These are phyloP conservation scores for Carex cristatella DNA, from an alignment of 176 grass and related monocot species.

Conservation along the genomic window DNA sequence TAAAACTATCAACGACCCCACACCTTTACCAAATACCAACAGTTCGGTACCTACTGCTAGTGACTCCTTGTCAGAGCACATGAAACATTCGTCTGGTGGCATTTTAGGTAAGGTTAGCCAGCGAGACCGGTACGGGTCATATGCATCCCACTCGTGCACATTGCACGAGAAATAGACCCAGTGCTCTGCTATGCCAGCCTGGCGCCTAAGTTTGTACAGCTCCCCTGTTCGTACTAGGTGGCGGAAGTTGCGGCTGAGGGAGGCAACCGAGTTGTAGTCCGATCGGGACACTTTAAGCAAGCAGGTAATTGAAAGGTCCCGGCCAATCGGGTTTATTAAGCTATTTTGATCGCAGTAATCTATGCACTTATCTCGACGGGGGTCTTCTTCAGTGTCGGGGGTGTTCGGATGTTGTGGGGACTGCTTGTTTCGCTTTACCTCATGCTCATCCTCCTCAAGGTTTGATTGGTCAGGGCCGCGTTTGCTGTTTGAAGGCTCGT, in stretches of 20 bases:
- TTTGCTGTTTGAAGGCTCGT: slow-evolving; percentile 46
- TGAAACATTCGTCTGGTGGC: slow-evolving; percentile 83
- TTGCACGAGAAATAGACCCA: slow-evolving; percentile 99
- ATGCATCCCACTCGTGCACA: slow-evolving; percentile 80
- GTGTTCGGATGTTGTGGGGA: slow-evolving; percentile 70
- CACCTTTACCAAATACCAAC: slow-evolving; percentile 70
- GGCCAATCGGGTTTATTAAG: slow-evolving; percentile 64
- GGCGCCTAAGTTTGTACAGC: slow-evolving; percentile 67
- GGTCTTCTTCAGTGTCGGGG: slow-evolving; percentile 53
- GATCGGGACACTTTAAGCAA: slow-evolving; percentile 70
- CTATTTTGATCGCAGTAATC: slow-evolving; percentile 27
- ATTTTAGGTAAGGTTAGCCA: slow-evolving; percentile 88
- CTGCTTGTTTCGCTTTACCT: slow-evolving; percentile 60
- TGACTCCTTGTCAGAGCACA: slow-evolving; percentile 89
- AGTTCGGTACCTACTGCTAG: slow-evolving; percentile 89
- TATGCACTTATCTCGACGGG: slow-evolving; percentile 5
- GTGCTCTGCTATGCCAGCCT: slow-evolving; percentile 54
- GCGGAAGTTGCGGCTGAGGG: slow-evolving; percentile 65
- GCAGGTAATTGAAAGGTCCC: slow-evolving; percentile 74
- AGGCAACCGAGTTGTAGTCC: slow-evolving; percentile 67
- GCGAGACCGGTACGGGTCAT: slow-evolving; percentile 62
- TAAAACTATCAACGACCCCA: slow-evolving; percentile 57
- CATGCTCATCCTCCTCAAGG: slow-evolving; percentile 29
- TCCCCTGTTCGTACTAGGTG: slow-evolving; percentile 58
- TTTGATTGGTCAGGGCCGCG: slow-evolving; percentile 41